These are phyloP conservation scores for Platismatia glauca DNA, from an alignment of 495 filamentous ascomycete species.

Conservation along the genomic window DNA sequence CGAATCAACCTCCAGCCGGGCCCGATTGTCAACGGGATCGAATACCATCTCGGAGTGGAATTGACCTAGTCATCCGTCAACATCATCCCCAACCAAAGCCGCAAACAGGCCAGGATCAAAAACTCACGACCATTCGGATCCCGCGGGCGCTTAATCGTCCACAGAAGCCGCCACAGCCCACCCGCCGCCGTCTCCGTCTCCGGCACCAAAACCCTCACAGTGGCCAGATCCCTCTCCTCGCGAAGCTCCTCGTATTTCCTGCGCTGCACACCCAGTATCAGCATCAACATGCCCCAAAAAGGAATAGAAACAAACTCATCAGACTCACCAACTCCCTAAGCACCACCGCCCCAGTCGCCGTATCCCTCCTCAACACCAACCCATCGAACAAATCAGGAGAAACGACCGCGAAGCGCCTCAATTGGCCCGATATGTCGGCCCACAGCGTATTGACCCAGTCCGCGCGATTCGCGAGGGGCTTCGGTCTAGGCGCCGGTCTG, in stretches of 20 bases:
- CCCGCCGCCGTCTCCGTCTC: not conserved
- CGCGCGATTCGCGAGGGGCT: not conserved
- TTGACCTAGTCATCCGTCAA: not conserved
- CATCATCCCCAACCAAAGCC: not conserved
- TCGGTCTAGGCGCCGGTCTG: not conserved
- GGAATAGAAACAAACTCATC: not conserved
- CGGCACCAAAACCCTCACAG: not conserved
- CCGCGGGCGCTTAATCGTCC: not conserved
- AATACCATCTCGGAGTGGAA: not conserved
- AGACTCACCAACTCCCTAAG: not conserved
- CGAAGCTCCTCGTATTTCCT: not conserved
- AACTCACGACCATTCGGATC: not conserved
- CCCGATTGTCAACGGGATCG: not conserved
- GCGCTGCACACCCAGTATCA: not conserved
- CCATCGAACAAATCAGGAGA: not conserved
- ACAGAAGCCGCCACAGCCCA: not conserved
- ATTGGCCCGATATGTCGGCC: slow-evolving; percentile 2
- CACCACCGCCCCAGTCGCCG: not conserved
- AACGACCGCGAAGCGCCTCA: not conserved
- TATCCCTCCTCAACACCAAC: not conserved
- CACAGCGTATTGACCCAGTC: slow-evolving; percentile 2
- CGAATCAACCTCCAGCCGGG: not conserved
- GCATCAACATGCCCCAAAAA: not conserved
- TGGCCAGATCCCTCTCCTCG: not conserved
- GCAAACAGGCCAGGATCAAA: not conserved